Evolutionary conservation across 179 eudicot genomes (phyloP), one percentile per base, ranked within the genome.

Genomic region (Spinacia oleracea): DNA sequence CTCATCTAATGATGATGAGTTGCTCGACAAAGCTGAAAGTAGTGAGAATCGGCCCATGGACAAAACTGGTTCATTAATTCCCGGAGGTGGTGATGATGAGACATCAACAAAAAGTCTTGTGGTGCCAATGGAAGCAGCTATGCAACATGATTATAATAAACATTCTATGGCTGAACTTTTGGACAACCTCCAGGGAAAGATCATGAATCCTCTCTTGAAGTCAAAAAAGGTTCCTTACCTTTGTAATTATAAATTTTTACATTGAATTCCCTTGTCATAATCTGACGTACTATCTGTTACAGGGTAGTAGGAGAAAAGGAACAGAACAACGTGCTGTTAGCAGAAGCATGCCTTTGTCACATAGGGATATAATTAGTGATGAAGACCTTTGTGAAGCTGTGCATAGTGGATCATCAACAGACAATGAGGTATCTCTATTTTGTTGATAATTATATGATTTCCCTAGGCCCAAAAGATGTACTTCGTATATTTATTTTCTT

Each of bases 111-210:
- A 75, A 53, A 58, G 73, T 76, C 66, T 21, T 72, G 83, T 72
- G 69, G 27, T 72, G 73, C 73, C 76, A 31, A 34, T 29, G 11
- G 75, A 77, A 68, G 68, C 63, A 63, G 73, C 29, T 73, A 27
- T 71, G 64, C 72, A 76, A 66, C 80, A 67, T 68, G 81, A 70
- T 60, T 43, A 29, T 66, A 40, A 72, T 43, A 78, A 82, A 27
- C 46, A 82, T 68, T 83, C 88, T 43, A 84, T 81, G 91, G 79
- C 83, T 80, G 91, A 90, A 75, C 85, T 90, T 79, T 87, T 91
- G 40, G 90, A 88, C 63, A 81, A 83, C 76, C 88, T 89, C 56
- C 89, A 81, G 80, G 89, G 81, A 55, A 86, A 79, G 68, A 83
- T 78, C 59, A 86, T 29, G 72, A 55, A 60, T 56, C 85, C 67